Percentiles rank a stretch among this genome's conserved stretches.
Evolutionary conservation across 352 stramenopile species (phyloP).

Genomic region (Pythium chondricola): DNA sequence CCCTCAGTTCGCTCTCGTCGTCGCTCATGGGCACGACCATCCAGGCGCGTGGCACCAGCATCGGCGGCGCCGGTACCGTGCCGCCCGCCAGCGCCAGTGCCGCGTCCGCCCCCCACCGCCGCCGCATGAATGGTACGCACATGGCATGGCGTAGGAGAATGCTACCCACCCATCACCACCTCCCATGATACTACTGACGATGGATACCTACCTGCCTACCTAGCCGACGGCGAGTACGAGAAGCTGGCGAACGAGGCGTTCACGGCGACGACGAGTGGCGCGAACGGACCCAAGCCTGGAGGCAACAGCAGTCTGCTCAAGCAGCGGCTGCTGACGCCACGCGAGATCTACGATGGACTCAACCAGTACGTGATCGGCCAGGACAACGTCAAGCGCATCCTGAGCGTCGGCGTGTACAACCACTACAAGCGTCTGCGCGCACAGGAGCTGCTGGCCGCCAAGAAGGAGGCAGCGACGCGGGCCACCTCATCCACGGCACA

Average conservation of each 20-base stretch:
- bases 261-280: conserved; percentile 6
- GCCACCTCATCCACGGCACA: conserved; percentile 4
- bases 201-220: not conserved
- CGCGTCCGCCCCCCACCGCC: conserved; percentile 10
- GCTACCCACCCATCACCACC: no score
- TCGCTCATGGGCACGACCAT: conserved; percentile 40
- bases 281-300: conserved; percentile 2
- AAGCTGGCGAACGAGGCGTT: conserved; percentile 64
- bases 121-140: conserved; percentile 46
- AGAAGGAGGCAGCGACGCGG: conserved; percentile 31
- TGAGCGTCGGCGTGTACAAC: conserved; percentile 96
- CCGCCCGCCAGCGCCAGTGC: not conserved
- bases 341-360: conserved; percentile 91
- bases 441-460: conserved; percentile 47
- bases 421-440: conserved; percentile 95
- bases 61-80: conserved; percentile 16
- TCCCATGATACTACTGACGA: not conserved
- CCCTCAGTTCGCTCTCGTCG: conserved; percentile 60
- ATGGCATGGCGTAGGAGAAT: no score
- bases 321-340: conserved; percentile 79
- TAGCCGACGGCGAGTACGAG: conserved; percentile 64
- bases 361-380: conserved; percentile 98
- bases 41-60: conserved; percentile 33
- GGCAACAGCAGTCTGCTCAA: conserved; percentile 10
- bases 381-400: conserved; percentile 94